Evolutionary conservation across 805 yeast genomes (phyloP).

Genomic region (Candida fluviatilis): DNA sequence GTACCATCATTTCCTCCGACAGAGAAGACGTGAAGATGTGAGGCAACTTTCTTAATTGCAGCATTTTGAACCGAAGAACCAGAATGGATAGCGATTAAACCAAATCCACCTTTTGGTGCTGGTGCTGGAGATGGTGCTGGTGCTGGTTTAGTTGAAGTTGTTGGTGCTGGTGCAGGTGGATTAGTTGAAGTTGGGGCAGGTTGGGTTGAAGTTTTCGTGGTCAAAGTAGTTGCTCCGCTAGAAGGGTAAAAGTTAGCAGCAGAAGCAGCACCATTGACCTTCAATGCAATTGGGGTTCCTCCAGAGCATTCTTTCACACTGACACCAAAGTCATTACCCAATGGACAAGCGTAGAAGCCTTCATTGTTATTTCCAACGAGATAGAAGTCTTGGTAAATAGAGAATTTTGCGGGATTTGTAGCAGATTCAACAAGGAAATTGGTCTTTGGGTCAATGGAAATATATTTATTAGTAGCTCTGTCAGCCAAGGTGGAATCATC

Average conservation of each 20-base stretch:
- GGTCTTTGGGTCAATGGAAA: conserved; percentile 6
- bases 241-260: background rate
- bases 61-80: conserved; percentile 23
- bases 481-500: conserved; percentile 21
- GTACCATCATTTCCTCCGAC: conserved; percentile 30
- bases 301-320: conserved; percentile 22
- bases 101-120: conserved; percentile 6
- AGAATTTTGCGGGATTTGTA: conserved; percentile 7
- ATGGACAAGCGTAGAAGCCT: conserved; percentile 6
- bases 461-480: conserved; percentile 13
- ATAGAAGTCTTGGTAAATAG: conserved; percentile 8
- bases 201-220: background rate
- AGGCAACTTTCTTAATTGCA: conserved; percentile 22
- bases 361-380: conserved; percentile 3
- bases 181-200: background rate
- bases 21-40: conserved; percentile 30
- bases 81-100: conserved; percentile 17
- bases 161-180: background rate
- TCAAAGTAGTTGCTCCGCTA: background rate
- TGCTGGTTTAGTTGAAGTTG: conserved; percentile 5
- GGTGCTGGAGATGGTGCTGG: conserved; percentile 7
- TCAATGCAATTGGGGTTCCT: conserved; percentile 25
- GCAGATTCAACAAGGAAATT: conserved; percentile 3
- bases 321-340: conserved; percentile 20
- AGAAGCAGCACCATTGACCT: conserved; percentile 10